phyloP scores from a whole-genome alignment of 2,329 filamentous ascomycete species.

The Diaporthe citriasiana region DNA sequence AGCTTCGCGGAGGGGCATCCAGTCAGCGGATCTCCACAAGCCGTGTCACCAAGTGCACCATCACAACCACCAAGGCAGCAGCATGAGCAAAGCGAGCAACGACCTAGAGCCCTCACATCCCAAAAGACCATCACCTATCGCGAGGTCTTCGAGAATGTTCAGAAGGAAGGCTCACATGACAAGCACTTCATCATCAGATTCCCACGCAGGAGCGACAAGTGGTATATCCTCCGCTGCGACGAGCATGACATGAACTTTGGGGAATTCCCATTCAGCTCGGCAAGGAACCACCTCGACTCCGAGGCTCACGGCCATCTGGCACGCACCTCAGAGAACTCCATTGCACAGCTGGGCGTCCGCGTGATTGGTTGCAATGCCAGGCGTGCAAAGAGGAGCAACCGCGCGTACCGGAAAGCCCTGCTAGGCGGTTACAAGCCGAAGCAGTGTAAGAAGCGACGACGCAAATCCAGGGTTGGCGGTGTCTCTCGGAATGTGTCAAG shows the following conservation, averaged over 20 bases:
- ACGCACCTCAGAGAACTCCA: too few relatives aligned
- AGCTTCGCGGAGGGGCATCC: background rate
- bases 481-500: background rate
- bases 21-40: too few relatives aligned
- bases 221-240: constrained; percentile 20
- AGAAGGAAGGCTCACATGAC: background rate
- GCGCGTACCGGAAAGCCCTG: background rate
- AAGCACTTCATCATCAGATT: constrained; percentile 17
- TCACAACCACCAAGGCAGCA: background rate
- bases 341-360: background rate
- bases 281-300: background rate
- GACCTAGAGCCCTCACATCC: background rate
- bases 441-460: background rate
- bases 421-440: background rate
- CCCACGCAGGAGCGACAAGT: background rate
- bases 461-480: background rate
- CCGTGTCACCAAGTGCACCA: background rate
- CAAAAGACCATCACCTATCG: background rate
- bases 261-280: background rate
- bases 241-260: constrained; percentile 14
- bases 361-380: background rate
- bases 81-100: background rate
- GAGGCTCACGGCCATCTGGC: background rate
- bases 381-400: constrained; percentile 3
- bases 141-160: background rate